phyloP scores from a whole-genome alignment of 805 yeast genomes.

The Wickerhamomyces rabaulensis region DNA sequence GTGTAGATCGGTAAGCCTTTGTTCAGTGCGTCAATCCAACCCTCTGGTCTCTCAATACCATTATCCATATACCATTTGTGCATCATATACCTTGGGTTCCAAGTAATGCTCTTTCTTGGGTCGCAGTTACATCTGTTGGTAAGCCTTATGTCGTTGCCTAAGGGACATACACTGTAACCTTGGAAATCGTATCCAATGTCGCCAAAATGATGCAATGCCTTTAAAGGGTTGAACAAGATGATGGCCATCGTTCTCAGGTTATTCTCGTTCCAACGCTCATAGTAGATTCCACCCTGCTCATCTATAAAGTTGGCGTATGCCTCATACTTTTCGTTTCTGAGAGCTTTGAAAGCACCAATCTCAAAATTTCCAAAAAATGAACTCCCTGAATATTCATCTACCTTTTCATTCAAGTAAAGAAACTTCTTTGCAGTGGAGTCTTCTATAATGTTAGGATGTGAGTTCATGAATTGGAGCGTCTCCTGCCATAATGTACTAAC shows the following conservation, averaged over 20 bases:
- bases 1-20: constrained; percentile 2
- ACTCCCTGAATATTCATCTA: constrained; percentile 47
- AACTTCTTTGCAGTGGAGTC: constrained; percentile 50
- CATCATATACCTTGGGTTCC: constrained; percentile 64
- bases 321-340: constrained; percentile 49
- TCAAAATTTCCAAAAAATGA: constrained; percentile 78
- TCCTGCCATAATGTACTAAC: constrained; percentile 57
- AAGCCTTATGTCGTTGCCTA: constrained; percentile 52
- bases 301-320: constrained; percentile 58
- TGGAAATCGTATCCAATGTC: constrained; percentile 74
- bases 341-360: constrained; percentile 62
- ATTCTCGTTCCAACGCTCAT: constrained; percentile 88
- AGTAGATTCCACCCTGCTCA: constrained; percentile 66
- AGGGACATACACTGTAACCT: constrained; percentile 60
- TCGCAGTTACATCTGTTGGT: constrained; percentile 68
- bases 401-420: constrained; percentile 53
- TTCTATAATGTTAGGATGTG: constrained; percentile 32
- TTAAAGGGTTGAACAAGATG: constrained; percentile 46
- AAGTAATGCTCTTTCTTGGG: constrained; percentile 63
- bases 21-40: constrained; percentile 50
- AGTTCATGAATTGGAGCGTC: constrained; percentile 36
- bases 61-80: constrained; percentile 51
- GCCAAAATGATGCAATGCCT: constrained; percentile 60
- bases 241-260: constrained; percentile 74
- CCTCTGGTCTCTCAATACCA: constrained; percentile 48